A percentile compares a stretch with the other conserved stretches of the same genome.
Conservation (phyloP, 306 rosid genomes). For the Cicer judaicum region DNA sequence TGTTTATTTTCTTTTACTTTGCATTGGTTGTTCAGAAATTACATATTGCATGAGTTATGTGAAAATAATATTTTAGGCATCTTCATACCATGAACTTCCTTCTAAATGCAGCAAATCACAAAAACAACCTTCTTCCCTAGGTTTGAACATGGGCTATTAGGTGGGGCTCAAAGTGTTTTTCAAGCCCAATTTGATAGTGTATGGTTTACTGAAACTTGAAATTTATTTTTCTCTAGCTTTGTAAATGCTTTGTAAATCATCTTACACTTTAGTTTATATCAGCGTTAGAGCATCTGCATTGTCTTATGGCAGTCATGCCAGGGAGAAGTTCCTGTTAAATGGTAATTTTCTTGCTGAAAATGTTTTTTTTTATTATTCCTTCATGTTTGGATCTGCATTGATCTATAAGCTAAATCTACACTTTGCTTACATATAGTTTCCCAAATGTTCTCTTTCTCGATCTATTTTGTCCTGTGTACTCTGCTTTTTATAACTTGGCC, state of each 20-base stretch:
- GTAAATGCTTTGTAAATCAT: slow-evolving; percentile 21
- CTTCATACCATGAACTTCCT: slow-evolving; percentile 20
- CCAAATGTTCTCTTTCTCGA: neutral
- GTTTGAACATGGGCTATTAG: neutral
- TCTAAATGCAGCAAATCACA: neutral
- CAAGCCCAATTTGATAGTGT: slow-evolving; percentile 24
- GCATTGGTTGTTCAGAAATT: slow-evolving; percentile 15
- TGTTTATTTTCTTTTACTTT: slow-evolving; percentile 5
- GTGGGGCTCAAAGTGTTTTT: slow-evolving; percentile 13
- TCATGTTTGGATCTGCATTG: slow-evolving; percentile 18
- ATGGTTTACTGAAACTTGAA: slow-evolving; percentile 6
- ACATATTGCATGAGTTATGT: slow-evolving; percentile 3
- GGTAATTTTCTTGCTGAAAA: slow-evolving; percentile 24
- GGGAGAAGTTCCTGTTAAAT: slow-evolving; percentile 17
- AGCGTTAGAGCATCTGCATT: neutral
- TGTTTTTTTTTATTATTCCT: slow-evolving; percentile 5
- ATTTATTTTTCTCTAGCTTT: slow-evolving; percentile 15
- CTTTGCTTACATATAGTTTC: slow-evolving; percentile 25
- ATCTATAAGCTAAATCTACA: slow-evolving; percentile 34
- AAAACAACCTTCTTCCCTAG: slow-evolving; percentile 17
- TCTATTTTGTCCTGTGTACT: slow-evolving; percentile 11
- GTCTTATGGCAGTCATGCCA: slow-evolving; percentile 20
- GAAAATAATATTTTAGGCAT: slow-evolving; percentile 22
- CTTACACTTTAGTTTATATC: slow-evolving; percentile 16
- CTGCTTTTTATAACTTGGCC: slow-evolving; percentile 6